A percentile compares a stretch with the other conserved stretches of the same genome.
phyloP scores from a whole-genome alignment of 2,329 filamentous ascomycete species.

The Nannizziopsis barbatae region DNA sequence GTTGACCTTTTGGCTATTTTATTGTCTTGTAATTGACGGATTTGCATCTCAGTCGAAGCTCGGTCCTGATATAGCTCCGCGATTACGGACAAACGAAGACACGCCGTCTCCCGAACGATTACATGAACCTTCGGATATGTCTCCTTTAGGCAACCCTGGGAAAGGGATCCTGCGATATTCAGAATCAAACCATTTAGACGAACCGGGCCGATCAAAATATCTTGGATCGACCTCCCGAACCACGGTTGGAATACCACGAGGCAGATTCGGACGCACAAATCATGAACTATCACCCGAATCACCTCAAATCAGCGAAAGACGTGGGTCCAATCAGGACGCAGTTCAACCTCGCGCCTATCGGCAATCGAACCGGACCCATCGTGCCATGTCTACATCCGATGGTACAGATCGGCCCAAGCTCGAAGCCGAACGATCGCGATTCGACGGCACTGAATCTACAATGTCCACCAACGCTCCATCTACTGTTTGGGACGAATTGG shows the following conservation, averaged over 20 bases:
- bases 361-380: constrained; percentile 29
- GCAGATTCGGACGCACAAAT: constrained; percentile 28
- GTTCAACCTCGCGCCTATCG: constrained; percentile 22
- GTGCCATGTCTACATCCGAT: constrained; percentile 28
- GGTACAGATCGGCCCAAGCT: constrained; percentile 25
- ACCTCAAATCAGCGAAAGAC: constrained; percentile 17
- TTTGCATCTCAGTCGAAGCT: constrained; percentile 25
- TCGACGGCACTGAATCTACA: constrained; percentile 71
- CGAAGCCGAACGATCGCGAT: constrained; percentile 26
- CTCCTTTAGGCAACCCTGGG: constrained; percentile 23
- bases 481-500: constrained; percentile 94
- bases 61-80: constrained; percentile 28
- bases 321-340: constrained; percentile 14
- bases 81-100: constrained; percentile 25
- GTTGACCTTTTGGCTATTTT: constrained; percentile 1
- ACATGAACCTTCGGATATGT: constrained; percentile 23
- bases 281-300: constrained; percentile 28
- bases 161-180: constrained; percentile 22
- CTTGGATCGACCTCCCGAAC: constrained; percentile 28
- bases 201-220: constrained; percentile 26
- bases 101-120: constrained; percentile 30
- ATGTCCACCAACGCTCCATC: constrained; percentile 79
- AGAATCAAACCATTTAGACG: constrained; percentile 31
- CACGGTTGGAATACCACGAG: constrained; percentile 27
- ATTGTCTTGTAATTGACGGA: not conserved